Base-by-base conservation (phyloP, 1,284 basidiomycete species). In the Tilletia caries region DNA sequence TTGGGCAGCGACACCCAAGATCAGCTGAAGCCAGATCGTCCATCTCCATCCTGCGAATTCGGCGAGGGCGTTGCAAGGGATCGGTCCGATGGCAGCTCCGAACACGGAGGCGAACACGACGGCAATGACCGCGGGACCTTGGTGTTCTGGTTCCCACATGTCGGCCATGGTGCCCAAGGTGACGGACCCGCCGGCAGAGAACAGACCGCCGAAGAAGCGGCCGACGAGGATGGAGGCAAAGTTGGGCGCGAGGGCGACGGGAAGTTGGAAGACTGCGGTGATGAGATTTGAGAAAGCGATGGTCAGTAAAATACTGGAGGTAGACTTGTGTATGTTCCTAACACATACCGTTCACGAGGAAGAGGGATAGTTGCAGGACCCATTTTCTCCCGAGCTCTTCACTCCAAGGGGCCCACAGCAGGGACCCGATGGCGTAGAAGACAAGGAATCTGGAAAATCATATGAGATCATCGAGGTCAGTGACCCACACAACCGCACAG, bases 161-260 rank as follows among this genome's bases (percentile, higher is more conserved):
- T 84, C 83, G n/a, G 83, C 83, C 20, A 82, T 83, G 79, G 85
- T 84, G 33, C 84, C 85, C 1, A 85, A 75, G 1, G 85, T 85
- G 44, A 86, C 85, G 27, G 82, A 84, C 6, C 85, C 85, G 27
- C 85, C 80, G 3, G 83, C 83, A 3, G 79, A 80, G 60, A 67
- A 81, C n/a, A 84, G 72, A 75, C 83, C 83, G 46, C 82, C 83
- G 23, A 84, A 71, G 66, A 78, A 77, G 43, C 83, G 74, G 13
- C 76, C 79, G n/a, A 80, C 79, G 34, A 84, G 73, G 34, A 84
- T 64, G 20, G 78, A 75, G 25, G 69, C 76, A 46, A 76, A 84
- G 70, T 82, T 84, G 32, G 81, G 81, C 12, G 83, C 76, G 1
- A 83, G 70, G 8, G 75, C 80, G 18, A 73, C 76, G 27, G 79